Evolutionary conservation across 208 protist genomes (phyloP).

Genomic region (Wallacemonas collosoma): DNA sequence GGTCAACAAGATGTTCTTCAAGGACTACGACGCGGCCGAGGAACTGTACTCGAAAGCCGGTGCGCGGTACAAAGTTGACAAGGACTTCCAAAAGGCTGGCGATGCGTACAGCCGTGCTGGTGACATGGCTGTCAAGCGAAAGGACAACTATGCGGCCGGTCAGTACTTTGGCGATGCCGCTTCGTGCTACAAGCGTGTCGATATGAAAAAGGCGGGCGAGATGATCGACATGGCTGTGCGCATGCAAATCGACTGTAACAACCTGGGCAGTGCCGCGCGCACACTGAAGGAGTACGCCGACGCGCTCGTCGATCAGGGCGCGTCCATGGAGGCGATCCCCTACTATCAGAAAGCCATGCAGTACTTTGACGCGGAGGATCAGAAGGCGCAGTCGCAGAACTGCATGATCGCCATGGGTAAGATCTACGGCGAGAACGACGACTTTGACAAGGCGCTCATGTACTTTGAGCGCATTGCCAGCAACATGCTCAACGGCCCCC

Average conservation of each 20-base stretch:
- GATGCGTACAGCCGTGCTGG: slow-evolving; percentile 71
- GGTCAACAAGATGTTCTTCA: slow-evolving; percentile 79
- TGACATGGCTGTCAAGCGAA: slow-evolving; percentile 70
- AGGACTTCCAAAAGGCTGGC: slow-evolving; percentile 74
- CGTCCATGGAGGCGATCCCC: slow-evolving; percentile 61
- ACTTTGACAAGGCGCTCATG: slow-evolving; percentile 80
- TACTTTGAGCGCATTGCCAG: slow-evolving; percentile 80
- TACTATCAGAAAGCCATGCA: slow-evolving; percentile 80
- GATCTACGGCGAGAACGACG: slow-evolving; percentile 73
- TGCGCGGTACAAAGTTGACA: slow-evolving; percentile 71
- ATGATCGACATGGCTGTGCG: slow-evolving; percentile 69
- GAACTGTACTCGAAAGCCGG: slow-evolving; percentile 83
- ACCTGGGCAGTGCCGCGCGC: slow-evolving; percentile 55
- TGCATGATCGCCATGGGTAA: slow-evolving; percentile 85
- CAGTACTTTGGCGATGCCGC: slow-evolving; percentile 61
- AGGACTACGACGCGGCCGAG: slow-evolving; percentile 78
- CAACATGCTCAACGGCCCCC: slow-evolving; percentile 65
- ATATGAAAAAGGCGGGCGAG: slow-evolving; percentile 54
- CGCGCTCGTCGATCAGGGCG: slow-evolving; percentile 51
- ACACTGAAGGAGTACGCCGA: slow-evolving; percentile 79
- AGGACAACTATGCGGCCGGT: slow-evolving; percentile 42
- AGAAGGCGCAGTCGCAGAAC: slow-evolving; percentile 68
- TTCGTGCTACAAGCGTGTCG: slow-evolving; percentile 62
- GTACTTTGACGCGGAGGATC: slow-evolving; percentile 85
- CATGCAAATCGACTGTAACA: slow-evolving; percentile 78